Base-by-base conservation (phyloP, 805 yeast species). In the Candida incommunis region DNA sequence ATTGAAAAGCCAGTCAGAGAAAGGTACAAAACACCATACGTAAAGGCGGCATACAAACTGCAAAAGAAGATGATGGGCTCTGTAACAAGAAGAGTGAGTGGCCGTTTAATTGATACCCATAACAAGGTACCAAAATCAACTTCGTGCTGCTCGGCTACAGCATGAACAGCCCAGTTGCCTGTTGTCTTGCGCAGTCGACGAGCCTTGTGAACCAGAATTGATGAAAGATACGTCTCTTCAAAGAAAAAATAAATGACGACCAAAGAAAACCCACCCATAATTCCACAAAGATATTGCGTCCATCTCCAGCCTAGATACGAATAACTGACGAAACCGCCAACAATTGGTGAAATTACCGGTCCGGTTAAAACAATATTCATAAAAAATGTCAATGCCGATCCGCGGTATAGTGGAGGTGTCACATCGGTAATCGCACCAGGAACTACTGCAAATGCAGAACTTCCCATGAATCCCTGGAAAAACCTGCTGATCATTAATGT, bases 361-460 rank as follows among this genome's bases (percentile, higher is more conserved):
- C 86, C 84, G 25, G 70, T 68, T 52, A 82, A 80, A 24, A 82
- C 79, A 42, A 78, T 73, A 68, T 79, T 66, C 2, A 82, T 71
- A 54, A 82, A 81, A n/a, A 78, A 51, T 2, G 78, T 66, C 48
- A 82, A 68, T 35, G 88, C 87, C 37, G 71, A 73, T 54, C 94
- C 92, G 66, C 92, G 76, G 29, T 69, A 57, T 34, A 56, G 59
- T 45, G 75, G 75, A 48, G 72, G 74, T 54, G 76, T 83, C 71
- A 83, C 69, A 61, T 85, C 95, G 9, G 88, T 79, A 67, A 83
- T 78, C 0, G 79, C 71, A 42, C 92, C 94, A 24, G 92, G 90
- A 7, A 77, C 84, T 40, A 82, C 85, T 35, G 82, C 87, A 57
- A 85, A 61, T 1, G 87, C 82, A 23, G 88, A 82, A 16, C 88